These are phyloP conservation scores for Pilatotrama ljubarskyi DNA, from an alignment of 768 basidiomycete species.

Conservation along the genomic window DNA sequence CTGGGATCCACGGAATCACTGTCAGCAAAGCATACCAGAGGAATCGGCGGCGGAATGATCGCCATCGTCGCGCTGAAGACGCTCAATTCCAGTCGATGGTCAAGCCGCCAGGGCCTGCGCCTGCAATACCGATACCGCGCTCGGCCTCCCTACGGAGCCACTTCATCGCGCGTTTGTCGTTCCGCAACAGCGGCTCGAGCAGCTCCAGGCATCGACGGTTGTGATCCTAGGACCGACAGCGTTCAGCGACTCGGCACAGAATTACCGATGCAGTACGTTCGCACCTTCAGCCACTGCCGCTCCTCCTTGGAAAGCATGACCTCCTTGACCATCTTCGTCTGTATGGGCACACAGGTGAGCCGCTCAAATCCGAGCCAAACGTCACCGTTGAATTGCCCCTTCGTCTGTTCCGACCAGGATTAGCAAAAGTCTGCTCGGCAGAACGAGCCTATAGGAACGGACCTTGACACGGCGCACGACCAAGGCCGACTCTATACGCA, in stretches of 20 bases:
- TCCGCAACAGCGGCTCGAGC: slow-evolving; percentile 64
- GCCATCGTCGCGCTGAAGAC: neutral
- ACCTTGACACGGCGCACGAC: slow-evolving; percentile 67
- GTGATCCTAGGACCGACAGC: slow-evolving; percentile 55
- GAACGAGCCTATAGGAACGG: slow-evolving; percentile 27
- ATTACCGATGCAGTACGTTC: slow-evolving; percentile 21
- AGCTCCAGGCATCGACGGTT: slow-evolving; percentile 70
- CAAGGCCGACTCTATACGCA: slow-evolving; percentile 89
- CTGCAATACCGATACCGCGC: slow-evolving; percentile 71
- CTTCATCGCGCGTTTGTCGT: slow-evolving; percentile 78
- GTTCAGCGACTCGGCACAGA: neutral
- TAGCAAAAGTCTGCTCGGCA: neutral
- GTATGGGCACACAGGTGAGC: slow-evolving; percentile 92
- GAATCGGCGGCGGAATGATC: neutral
- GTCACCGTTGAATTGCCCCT: slow-evolving; percentile 66
- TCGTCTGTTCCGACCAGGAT: slow-evolving; percentile 49
- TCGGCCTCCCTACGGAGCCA: slow-evolving; percentile 81
- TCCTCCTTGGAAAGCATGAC: slow-evolving; percentile 84
- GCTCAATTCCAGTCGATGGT: slow-evolving; percentile 75
- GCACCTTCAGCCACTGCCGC: slow-evolving; percentile 80
- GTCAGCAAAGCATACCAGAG: slow-evolving; percentile 7
- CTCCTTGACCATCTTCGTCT: slow-evolving; percentile 85
- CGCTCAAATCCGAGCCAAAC: slow-evolving; percentile 91
- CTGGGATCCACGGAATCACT: slow-evolving; percentile 7
- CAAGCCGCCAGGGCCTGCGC: slow-evolving; percentile 64